These are phyloP conservation scores for Dichotomocladium elegans DNA, from an alignment of 371 early-diverging fungal species.

Conservation along the genomic window DNA sequence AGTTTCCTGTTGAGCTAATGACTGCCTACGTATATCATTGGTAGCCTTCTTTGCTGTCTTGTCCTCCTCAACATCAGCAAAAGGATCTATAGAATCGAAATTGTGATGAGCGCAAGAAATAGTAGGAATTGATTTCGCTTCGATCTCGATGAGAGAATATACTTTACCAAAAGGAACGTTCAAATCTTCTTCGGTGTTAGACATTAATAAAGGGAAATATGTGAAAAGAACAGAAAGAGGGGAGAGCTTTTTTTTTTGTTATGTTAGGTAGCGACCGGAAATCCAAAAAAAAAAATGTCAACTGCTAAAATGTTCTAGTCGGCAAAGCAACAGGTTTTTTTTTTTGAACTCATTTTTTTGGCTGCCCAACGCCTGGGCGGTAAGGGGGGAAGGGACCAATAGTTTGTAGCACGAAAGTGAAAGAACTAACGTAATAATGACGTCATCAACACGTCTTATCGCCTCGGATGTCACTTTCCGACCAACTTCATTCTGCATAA, in stretches of 20 bases:
- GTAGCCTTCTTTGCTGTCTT: slow-evolving; percentile 43
- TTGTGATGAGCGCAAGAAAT: too few species aligned
- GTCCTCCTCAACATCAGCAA: slow-evolving; percentile 76
- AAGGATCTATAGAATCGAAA: too few species aligned
- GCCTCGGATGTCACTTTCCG: too few species aligned
- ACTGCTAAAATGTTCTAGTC: neutral
- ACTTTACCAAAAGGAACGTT: slow-evolving; percentile 17
- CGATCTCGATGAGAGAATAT: neutral
- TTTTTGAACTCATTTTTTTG: too few species aligned
- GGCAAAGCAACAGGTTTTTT: neutral
- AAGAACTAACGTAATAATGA: too few species aligned
- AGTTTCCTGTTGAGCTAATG: too few species aligned
- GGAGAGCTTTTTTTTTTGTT: too few species aligned
- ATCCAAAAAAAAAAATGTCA: neutral
- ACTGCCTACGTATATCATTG: slow-evolving; percentile 75
- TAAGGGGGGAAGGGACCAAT: too few species aligned
- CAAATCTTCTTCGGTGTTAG: slow-evolving; percentile 20
- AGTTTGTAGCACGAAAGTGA: too few species aligned
- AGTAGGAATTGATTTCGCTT: neutral
- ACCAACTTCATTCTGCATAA: too few species aligned
- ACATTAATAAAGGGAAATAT: slow-evolving; percentile 12
- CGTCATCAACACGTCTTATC: too few species aligned
- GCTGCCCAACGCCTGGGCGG: too few species aligned
- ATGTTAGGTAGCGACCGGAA: neutral
- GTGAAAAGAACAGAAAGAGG: neutral